Conservation (phyloP, 1,284 basidiomycete species). For the Ganoderma resinaceum region DNA sequence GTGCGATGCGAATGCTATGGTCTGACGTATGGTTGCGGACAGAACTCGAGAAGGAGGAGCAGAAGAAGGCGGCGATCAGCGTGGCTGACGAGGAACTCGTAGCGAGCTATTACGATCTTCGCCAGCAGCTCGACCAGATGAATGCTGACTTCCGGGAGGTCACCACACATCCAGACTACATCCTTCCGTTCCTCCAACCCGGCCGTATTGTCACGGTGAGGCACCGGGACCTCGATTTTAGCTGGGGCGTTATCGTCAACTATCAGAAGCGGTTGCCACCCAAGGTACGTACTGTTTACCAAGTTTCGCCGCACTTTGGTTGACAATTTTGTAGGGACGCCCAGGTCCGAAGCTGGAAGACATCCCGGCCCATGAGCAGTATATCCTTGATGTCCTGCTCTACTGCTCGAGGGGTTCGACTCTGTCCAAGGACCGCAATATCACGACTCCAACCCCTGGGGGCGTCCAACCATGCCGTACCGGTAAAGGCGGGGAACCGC, state of each 20-base stretch:
- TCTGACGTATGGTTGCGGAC: neutral
- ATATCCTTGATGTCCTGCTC: slow-evolving; percentile 93
- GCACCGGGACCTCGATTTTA: slow-evolving; percentile 90
- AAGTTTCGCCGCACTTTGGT: neutral
- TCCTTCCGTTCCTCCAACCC: slow-evolving; percentile 91
- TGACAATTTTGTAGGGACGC: slow-evolving; percentile 8
- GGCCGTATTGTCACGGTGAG: slow-evolving; percentile 92
- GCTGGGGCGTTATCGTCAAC: slow-evolving; percentile 95
- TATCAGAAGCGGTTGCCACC: slow-evolving; percentile 86
- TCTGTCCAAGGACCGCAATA: slow-evolving; percentile 68
- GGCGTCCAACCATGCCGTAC: slow-evolving; percentile 77
- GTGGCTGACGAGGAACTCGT: slow-evolving; percentile 88
- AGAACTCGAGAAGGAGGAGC: slow-evolving; percentile 85
- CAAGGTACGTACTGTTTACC: slow-evolving; percentile 56
- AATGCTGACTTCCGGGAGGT: slow-evolving; percentile 89
- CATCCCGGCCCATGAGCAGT: slow-evolving; percentile 85
- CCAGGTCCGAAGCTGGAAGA: slow-evolving; percentile 69
- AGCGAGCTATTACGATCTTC: slow-evolving; percentile 90
- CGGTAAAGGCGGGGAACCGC: slow-evolving; percentile 79
- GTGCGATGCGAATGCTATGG: neutral
- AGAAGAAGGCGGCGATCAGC: slow-evolving; percentile 66
- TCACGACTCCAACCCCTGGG: slow-evolving; percentile 63
- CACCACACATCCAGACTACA: slow-evolving; percentile 94
- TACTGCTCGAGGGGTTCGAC: slow-evolving; percentile 77
- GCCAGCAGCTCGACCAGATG: slow-evolving; percentile 92